Base-by-base conservation (phyloP, 805 yeast species). In the Spathaspora girioi region DNA sequence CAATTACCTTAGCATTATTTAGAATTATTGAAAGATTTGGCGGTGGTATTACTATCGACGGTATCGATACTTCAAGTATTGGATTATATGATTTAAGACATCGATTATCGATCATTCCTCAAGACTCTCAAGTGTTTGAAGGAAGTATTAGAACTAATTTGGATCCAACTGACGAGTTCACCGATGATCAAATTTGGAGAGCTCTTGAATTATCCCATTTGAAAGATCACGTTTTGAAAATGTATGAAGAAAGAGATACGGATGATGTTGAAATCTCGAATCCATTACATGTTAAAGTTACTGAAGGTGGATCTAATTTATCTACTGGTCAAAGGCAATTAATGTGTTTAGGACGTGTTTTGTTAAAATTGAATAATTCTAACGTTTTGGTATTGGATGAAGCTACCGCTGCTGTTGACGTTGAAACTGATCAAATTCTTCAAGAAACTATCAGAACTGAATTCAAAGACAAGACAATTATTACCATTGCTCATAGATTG, bases 381-480 rank as follows among this genome's bases (percentile, higher is more conserved):
- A 69, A 71, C 45, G 79, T 88, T 42, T 73, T 88, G 55, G 83
- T 88, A 8, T 69, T 88, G 60, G 96, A 88, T 67, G 96, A 88
- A 68, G 96, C 96, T 11, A 88, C 96, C 2, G 94, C 96, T 4
- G 91, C 93, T 5, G 94, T 88, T 48, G 96, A 88, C 68, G 92
- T 87, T 38, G 89, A 87, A 63, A 88, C 96, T 2, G 96, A 88
- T 67, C 72, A 82, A 54, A 79, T 87, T 50, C 77, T 88, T 48
- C 96, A 88, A 70, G 82, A 85, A 54, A 88, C 96, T 1, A 88
- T 88, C 48, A 78, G 94, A 68, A 69, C 77, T 1, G 90, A 87
- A 42, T 88, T 88, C 63, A 80, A 81, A 56, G 86, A 86, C 49
- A 78, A 91, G 66, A 88, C 96, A 0, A 88, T 88, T 59, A 72